phyloP scores from a whole-genome alignment of 768 basidiomycete genomes.

The Pisolithus sp. region DNA sequence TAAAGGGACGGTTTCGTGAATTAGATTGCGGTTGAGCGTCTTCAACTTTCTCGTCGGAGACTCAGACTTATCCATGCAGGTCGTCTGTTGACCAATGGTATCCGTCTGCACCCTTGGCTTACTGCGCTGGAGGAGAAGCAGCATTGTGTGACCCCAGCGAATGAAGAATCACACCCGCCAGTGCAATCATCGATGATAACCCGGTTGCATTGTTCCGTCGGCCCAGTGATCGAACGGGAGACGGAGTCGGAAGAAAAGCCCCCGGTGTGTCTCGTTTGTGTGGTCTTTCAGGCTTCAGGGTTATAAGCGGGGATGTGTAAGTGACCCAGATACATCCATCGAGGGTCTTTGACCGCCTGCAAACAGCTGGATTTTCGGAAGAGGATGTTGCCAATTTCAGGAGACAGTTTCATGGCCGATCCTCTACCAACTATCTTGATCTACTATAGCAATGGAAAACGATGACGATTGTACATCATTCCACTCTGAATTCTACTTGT shows the following conservation, averaged over 20 bases:
- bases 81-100: slow-evolving; percentile 75
- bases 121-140: slow-evolving; percentile 55
- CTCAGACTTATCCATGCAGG: slow-evolving; percentile 88
- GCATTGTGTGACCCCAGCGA: slow-evolving; percentile 34
- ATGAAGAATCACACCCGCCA: slow-evolving; percentile 10
- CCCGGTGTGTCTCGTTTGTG: slow-evolving; percentile 41
- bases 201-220: slow-evolving; percentile 94
- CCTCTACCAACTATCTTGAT: slow-evolving; percentile 66
- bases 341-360: slow-evolving; percentile 86
- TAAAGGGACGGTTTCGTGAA: neutral
- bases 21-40: slow-evolving; percentile 65
- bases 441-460: slow-evolving; percentile 56
- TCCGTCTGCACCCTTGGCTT: slow-evolving; percentile 62
- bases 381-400: slow-evolving; percentile 88
- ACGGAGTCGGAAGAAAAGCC: slow-evolving; percentile 47
- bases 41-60: slow-evolving; percentile 56
- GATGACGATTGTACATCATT: slow-evolving; percentile 65
- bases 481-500: neutral
- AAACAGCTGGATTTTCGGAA: slow-evolving; percentile 84
- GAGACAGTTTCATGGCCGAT: slow-evolving; percentile 82
- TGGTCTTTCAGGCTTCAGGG: neutral
- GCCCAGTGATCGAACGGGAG: slow-evolving; percentile 55
- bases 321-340: slow-evolving; percentile 69
- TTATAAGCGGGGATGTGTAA: slow-evolving; percentile 30
- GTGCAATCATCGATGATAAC: slow-evolving; percentile 24